Percentiles rank a stretch among this genome's conserved stretches.
Evolutionary conservation across 2,329 filamentous ascomycete species (phyloP).

Genomic region (Hymenoscyphus fraxineus): DNA sequence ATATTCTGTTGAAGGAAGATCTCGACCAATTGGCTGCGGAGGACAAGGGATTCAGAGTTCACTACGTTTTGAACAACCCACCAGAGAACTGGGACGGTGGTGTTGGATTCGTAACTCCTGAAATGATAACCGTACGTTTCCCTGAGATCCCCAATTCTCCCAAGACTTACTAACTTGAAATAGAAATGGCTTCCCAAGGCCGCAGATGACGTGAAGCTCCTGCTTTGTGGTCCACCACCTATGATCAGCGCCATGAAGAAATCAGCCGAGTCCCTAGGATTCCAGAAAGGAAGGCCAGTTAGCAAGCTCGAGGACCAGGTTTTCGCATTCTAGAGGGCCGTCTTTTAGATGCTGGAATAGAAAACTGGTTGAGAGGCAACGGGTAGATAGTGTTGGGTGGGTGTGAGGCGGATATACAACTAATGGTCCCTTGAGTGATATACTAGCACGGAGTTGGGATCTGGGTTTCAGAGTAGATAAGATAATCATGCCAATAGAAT

Average conservation of each 20-base stretch:
- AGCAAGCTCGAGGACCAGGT: conserved; percentile 98
- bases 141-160: conserved; percentile 1
- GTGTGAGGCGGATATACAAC: not conserved
- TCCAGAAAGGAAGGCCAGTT: conserved; percentile 86
- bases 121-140: conserved; percentile 80
- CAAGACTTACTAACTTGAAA: conserved; percentile 26
- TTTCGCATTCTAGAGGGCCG: conserved; percentile 73
- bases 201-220: conserved; percentile 83
- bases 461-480: not conserved
- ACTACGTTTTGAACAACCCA: conserved; percentile 96
- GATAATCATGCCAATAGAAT: too few relatives aligned
- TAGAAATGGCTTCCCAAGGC: conserved; percentile 78
- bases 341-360: not conserved
- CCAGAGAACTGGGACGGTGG: conserved; percentile 88
- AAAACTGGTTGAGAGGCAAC: not conserved
- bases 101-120: conserved; percentile 88
- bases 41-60: conserved; percentile 77
- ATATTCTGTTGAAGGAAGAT: conserved; percentile 91
- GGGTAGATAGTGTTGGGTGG: not conserved
- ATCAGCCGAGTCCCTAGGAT: conserved; percentile 82
- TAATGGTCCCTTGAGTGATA: not conserved
- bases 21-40: conserved; percentile 73
- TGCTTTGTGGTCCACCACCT: conserved; percentile 91
- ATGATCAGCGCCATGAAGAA: conserved; percentile 99
- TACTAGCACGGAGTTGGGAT: not conserved